Percentiles rank a stretch among this genome's conserved stretches.
phyloP scores from a whole-genome alignment of 441 rosid species.

The Adansonia gregorii region DNA sequence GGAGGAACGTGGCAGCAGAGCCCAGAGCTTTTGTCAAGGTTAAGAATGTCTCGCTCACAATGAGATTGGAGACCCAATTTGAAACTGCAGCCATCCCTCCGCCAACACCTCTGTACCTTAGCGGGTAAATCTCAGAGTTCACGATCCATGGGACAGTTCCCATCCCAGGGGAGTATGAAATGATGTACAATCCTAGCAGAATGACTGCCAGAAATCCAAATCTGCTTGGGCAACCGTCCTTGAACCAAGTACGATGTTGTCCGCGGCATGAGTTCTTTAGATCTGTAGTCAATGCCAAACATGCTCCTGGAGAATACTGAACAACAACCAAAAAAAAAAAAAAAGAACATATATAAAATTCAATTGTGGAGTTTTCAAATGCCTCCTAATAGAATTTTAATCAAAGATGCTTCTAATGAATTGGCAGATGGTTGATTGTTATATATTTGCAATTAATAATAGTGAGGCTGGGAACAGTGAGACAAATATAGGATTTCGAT shows the following conservation, averaged over 20 bases:
- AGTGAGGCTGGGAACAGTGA: not conserved
- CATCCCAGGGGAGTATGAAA: conserved; percentile 81
- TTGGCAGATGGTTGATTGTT: no score
- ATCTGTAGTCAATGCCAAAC: conserved; percentile 51
- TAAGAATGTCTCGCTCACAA: conserved; percentile 69
- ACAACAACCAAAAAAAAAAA: not conserved
- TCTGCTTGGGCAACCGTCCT: conserved; percentile 78
- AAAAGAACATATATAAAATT: not conserved
- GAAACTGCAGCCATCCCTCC: conserved; percentile 85
- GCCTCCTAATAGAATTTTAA: no score
- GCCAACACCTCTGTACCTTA: conserved; percentile 75
- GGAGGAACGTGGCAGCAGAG: conserved; percentile 66
- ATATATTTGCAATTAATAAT: not conserved
- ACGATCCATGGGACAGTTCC: conserved; percentile 86
- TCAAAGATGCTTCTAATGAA: no score
- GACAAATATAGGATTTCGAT: not conserved
- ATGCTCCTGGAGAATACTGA: conserved; percentile 71
- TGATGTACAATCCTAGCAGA: conserved; percentile 68
- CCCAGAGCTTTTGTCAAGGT: conserved; percentile 62
- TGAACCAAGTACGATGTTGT: conserved; percentile 50
- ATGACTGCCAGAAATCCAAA: conserved; percentile 65
- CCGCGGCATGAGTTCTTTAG: conserved; percentile 37
- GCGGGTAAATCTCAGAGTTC: conserved; percentile 89
- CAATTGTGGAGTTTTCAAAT: no score
- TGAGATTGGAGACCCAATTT: conserved; percentile 75